Evolutionary conservation across 768 basidiomycete species (phyloP), one percentile per base, ranked within the genome.

Genomic region (Hortiboletus campestris): DNA sequence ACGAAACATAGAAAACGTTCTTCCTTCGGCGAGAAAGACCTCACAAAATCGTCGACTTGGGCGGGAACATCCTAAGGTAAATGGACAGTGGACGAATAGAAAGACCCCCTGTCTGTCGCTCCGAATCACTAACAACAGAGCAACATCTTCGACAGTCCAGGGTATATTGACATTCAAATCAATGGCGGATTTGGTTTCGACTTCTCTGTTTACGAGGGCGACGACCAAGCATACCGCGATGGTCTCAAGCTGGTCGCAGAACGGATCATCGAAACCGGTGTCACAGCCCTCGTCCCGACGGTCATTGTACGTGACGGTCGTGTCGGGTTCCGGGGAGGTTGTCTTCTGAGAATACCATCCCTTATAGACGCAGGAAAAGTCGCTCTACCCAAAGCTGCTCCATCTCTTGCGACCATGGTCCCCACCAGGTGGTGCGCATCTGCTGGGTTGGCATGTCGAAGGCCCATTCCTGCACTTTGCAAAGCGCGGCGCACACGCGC

Each of bases 361-460:
- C 17, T 32, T 14, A 2, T 61, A 92, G 91, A 91, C 91, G 1
- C 90, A 91, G 74, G 87, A 89, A 58, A 84, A 80, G 66, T 80
- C 84, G 1, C 70, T 89, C 12, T 91, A 91, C 63, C 86, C 88
- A 2, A 84, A 84, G 59, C 66, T 93, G 29, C 75, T 93, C 2
- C 74, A 76, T 53, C 78, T 91, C 17, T 78, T 94, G 28, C 80
- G 80, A 35, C 90, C 91, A 1, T 84, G 83, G 64, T 81, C 84
- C 14, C 80, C 83, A 14, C 75, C 82, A 0, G 75, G 61, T 11
- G 87, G 86, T 11, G 91, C 93, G 0, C 85, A 82, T 34, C 70
- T 93, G 4, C 80, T 95, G 13, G 94, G 94, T 28, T 95, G 89
- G 87, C 94, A 96, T 61, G 89, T 82, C 28, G 94, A 96, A 72